Evolutionary conservation across 768 basidiomycete species (phyloP).

Genomic region (Calocybe cyanea): DNA sequence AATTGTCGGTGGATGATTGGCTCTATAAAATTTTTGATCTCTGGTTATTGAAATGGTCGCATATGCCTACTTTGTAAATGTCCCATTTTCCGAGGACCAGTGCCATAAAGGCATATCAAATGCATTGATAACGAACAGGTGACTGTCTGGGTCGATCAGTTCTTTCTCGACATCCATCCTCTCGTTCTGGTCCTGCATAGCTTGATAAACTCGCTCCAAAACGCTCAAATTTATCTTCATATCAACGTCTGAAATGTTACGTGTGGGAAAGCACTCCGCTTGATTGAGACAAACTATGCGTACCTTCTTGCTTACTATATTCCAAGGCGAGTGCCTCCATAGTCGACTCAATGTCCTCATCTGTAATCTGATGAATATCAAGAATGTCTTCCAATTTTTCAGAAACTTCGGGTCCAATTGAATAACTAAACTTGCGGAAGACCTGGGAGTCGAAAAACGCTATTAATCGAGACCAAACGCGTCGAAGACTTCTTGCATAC

Average conservation of each 20-base stretch:
- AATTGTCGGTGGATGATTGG: constrained; percentile 54
- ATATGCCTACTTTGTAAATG: constrained; percentile 75
- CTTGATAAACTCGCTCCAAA: constrained; percentile 69
- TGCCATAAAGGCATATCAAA: constrained; percentile 96
- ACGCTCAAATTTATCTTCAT: constrained; percentile 78
- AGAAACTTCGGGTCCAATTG: constrained; percentile 76
- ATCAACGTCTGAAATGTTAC: constrained; percentile 50
- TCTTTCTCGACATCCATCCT: constrained; percentile 50
- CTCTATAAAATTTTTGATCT: constrained; percentile 31
- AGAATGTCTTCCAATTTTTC: constrained; percentile 70
- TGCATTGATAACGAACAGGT: constrained; percentile 81
- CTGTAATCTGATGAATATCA: constrained; percentile 64
- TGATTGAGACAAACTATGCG: constrained; percentile 9
- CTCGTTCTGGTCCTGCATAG: constrained; percentile 64
- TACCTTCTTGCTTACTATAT: constrained; percentile 88
- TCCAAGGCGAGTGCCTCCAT: constrained; percentile 80
- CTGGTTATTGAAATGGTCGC: not conserved
- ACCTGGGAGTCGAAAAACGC: constrained; percentile 40
- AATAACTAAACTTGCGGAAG: constrained; percentile 86
- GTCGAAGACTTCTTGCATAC: constrained; percentile 24
- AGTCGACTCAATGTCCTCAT: constrained; percentile 68
- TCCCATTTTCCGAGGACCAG: constrained; percentile 82
- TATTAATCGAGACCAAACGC: not conserved
- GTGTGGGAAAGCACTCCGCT: not conserved
- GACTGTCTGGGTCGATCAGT: constrained; percentile 72